A percentile compares a stretch with the other conserved stretches of the same genome.
phyloP scores from a whole-genome alignment of 2,329 filamentous ascomycete genomes.

The Xylaria polymorpha region DNA sequence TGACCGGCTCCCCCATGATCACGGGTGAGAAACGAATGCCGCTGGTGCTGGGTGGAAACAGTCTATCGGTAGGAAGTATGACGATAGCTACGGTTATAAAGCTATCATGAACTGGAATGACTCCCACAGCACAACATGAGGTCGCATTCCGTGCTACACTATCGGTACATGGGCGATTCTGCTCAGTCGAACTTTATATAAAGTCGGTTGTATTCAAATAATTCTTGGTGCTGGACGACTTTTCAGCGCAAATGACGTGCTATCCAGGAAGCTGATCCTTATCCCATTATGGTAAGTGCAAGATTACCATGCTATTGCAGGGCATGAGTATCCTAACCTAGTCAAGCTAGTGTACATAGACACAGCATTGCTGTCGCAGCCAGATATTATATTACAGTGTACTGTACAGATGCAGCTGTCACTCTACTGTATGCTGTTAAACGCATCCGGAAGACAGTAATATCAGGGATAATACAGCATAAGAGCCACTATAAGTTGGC shows the following conservation, averaged over 20 bases:
- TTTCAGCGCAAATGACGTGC: conserved; percentile 42
- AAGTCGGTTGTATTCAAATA: background rate
- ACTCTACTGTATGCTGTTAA: background rate
- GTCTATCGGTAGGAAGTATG: background rate
- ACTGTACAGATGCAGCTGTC: background rate
- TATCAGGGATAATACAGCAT: background rate
- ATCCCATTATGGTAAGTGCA: conserved; percentile 12
- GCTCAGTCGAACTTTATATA: conserved; percentile 5
- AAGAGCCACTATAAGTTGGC: background rate
- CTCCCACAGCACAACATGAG: background rate
- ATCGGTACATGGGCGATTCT: background rate
- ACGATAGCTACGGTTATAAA: background rate
- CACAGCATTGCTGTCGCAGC: background rate
- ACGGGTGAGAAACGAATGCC: background rate
- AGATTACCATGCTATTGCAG: background rate
- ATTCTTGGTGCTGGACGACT: background rate
- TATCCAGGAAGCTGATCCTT: conserved; percentile 33
- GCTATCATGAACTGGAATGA: background rate
- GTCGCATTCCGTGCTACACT: background rate
- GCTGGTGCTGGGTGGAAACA: background rate
- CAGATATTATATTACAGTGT: background rate
- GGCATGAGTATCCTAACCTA: background rate
- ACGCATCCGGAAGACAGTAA: background rate
- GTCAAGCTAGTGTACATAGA: background rate
- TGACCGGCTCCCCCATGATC: conserved; percentile 27